phyloP scores from a whole-genome alignment of 805 yeast species.

The Alloascoidea hylecoeti region DNA sequence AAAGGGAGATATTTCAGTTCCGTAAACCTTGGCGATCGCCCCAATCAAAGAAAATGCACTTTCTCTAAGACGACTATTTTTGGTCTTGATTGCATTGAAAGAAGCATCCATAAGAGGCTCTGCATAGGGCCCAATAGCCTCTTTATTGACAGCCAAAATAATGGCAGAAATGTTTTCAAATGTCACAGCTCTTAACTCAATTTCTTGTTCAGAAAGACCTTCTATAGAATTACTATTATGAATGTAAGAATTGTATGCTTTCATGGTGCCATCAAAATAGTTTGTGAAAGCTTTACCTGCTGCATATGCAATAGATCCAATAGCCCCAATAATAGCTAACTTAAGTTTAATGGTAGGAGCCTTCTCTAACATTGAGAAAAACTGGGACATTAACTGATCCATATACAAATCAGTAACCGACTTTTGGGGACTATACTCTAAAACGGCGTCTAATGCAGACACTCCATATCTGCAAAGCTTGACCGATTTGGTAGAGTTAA shows the following conservation, averaged over 20 bases:
- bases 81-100: conserved; percentile 60
- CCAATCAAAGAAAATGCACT: conserved; percentile 89
- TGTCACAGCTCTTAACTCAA: conserved; percentile 82
- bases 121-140: conserved; percentile 73
- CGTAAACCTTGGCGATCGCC: conserved; percentile 90
- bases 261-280: conserved; percentile 70
- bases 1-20: conserved; percentile 78
- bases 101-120: conserved; percentile 84
- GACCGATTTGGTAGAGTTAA: conserved; percentile 73
- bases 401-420: conserved; percentile 65
- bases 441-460: conserved; percentile 77
- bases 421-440: conserved; percentile 84
- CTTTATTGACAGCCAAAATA: conserved; percentile 95
- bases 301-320: conserved; percentile 95
- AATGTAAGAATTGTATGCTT: conserved; percentile 70
- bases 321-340: conserved; percentile 80
- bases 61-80: conserved; percentile 80
- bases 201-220: conserved; percentile 77
- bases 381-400: conserved; percentile 81
- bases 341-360: conserved; percentile 54
- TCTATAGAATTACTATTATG: conserved; percentile 52
- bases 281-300: conserved; percentile 83
- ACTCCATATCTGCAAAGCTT: conserved; percentile 86
- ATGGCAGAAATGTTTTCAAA: conserved; percentile 88
- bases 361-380: conserved; percentile 68